phyloP scores from a whole-genome alignment of 108 stramenopile genomes.

The Nannochloropsis granulata region DNA sequence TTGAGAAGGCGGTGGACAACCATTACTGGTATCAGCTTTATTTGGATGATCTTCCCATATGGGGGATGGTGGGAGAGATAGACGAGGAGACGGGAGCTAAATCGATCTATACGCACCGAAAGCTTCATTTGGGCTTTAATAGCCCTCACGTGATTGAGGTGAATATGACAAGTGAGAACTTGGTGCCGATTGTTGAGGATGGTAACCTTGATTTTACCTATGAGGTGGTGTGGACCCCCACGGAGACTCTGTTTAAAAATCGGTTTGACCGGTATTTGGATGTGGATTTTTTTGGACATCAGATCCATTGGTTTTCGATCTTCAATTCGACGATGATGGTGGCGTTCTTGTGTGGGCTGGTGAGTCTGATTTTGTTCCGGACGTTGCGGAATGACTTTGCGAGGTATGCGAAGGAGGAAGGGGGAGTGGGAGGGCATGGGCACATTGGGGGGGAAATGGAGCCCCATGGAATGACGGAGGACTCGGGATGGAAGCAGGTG shows the following conservation, averaged over 20 bases:
- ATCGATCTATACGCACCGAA: conserved; percentile 72
- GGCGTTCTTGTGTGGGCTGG: conserved; percentile 42
- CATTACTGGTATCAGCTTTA: conserved; percentile 96
- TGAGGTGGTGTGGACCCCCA: conserved; percentile 56
- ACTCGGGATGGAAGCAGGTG: conserved; percentile 95
- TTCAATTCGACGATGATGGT: conserved; percentile 51
- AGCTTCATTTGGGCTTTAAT: conserved; percentile 70
- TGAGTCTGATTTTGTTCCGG: conserved; percentile 38
- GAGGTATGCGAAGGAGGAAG: conserved; percentile 54
- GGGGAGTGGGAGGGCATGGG: conserved; percentile 14
- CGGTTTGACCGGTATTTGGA: conserved; percentile 87
- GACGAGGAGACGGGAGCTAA: conserved; percentile 40
- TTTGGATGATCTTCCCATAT: conserved; percentile 87
- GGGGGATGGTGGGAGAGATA: conserved; percentile 93
- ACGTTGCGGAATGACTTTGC: conserved; percentile 57
- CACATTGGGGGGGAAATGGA: conserved; percentile 37
- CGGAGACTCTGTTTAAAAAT: conserved; percentile 57
- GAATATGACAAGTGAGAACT: conserved; percentile 63
- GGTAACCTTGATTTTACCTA: conserved; percentile 51
- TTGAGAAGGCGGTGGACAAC: conserved; percentile 56
- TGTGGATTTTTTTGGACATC: conserved; percentile 91
- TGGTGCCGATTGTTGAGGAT: conserved; percentile 54
- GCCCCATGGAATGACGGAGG: conserved; percentile 46
- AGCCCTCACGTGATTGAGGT: conserved; percentile 83
- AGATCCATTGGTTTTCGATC: conserved; percentile 57